Base-by-base conservation (phyloP, 768 basidiomycete genomes). In the Myochromella boudieri region DNA sequence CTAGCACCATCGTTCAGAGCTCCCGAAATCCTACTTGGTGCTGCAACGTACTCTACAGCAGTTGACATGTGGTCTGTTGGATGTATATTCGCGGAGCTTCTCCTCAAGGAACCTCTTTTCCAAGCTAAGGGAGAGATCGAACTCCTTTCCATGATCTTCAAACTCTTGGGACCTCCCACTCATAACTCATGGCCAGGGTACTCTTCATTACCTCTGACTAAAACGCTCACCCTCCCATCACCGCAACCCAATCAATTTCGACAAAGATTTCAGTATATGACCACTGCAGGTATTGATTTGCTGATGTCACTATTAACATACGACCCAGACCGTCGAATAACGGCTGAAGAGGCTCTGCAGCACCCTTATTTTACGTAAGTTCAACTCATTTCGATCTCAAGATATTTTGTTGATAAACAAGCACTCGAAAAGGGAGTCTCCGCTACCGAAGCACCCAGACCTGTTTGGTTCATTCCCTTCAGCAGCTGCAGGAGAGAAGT, bases 11-110 rank as follows among this genome's bases (percentile, higher is more conserved):
- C 43, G 41, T 59, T 46, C 61, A 97, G 94, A 31, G 91, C 95
- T 6, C 97, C 97, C 2, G 97, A 98, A 71, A 90, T 99, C 37
- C 75, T 99, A 12, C 75, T 99, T 21, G 97, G 95, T 10, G 91
- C 91, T 10, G 89, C 83, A 48, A 90, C 86, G 27, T 99, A 99
- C 66, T 89, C 92, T 11, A 99, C 95, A 15, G 87, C 95, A 0
- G 82, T 99, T 46, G 97, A 99, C 64, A 83, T 98, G 80, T 99
- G 97, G 97, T 95, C 92, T 39, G 92, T 97, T 8, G 97, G 97
- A 6, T 99, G 97, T 72, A 97, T 99, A 55, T 97, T 98, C 60
- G 95, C 91, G 11, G 97, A 99, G 65, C 74, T 99, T 38, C 81
- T 99, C 58, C 75, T 95, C 56, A 94, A 94, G 54, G 93, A 97